Conservation (phyloP, 2,329 filamentous ascomycete species). For the Ascochyta viciae-villosae region DNA sequence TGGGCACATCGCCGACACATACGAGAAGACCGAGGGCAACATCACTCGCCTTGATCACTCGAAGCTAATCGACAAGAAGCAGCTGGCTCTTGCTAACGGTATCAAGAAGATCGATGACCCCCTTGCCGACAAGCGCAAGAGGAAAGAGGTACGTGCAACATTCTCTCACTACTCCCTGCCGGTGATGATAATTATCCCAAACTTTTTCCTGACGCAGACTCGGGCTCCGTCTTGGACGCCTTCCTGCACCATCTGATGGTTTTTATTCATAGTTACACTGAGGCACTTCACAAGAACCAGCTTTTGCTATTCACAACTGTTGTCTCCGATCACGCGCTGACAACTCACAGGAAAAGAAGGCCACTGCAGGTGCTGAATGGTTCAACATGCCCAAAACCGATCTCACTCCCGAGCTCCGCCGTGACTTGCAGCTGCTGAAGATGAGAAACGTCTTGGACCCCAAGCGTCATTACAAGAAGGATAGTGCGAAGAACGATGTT, state of each 20-base stretch:
- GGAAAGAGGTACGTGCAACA: constrained; percentile 58
- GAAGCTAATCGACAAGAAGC: constrained; percentile 57
- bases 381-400: constrained; percentile 86
- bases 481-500: constrained; percentile 70
- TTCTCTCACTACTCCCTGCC: constrained; percentile 42
- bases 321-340: constrained; percentile 24
- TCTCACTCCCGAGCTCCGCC: constrained; percentile 82
- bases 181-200: constrained; percentile 82
- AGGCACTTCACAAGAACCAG: constrained; percentile 46
- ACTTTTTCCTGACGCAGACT: constrained; percentile 72
- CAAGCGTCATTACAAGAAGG: constrained; percentile 91
- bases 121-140: constrained; percentile 54
- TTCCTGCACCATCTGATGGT: constrained; percentile 73
- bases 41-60: constrained; percentile 62
- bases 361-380: constrained; percentile 81
- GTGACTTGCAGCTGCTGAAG: constrained; percentile 86
- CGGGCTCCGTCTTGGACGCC: constrained; percentile 80
- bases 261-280: constrained; percentile 80
- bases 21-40: constrained; percentile 60
- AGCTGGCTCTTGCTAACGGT: constrained; percentile 57
- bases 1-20: constrained; percentile 58
- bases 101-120: constrained; percentile 63
- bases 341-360: constrained; percentile 60
- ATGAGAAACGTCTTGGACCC: constrained; percentile 90
- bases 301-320: constrained; percentile 19